A percentile compares a stretch with the other conserved stretches of the same genome.
These are phyloP conservation scores for Claviceps cyperi DNA, from an alignment of 2,329 filamentous ascomycete species.

Conservation along the genomic window DNA sequence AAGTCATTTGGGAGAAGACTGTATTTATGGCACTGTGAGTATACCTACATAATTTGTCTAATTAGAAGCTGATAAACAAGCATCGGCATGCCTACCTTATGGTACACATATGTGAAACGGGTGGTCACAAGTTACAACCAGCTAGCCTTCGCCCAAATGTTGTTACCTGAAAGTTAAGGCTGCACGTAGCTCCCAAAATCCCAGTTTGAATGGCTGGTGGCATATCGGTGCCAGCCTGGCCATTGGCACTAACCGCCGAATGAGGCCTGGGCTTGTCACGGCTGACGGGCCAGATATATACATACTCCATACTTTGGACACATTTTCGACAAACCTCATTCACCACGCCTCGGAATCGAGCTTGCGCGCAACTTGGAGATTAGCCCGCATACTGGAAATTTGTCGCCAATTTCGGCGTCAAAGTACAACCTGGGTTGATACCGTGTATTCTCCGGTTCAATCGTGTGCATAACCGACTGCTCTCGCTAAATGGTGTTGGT, in stretches of 20 bases:
- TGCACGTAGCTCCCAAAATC: background rate
- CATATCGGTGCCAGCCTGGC: slow-evolving; percentile 6
- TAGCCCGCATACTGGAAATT: background rate
- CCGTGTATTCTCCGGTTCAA: background rate
- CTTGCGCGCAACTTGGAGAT: slow-evolving; percentile 1
- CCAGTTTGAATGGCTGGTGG: background rate
- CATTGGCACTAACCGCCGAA: background rate
- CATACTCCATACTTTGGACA: slow-evolving; percentile 2
- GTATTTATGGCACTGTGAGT: no score
- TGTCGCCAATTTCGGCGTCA: background rate
- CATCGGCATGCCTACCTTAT: no score
- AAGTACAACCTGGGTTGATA: background rate
- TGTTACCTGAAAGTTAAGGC: slow-evolving; percentile 10
- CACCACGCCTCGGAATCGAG: background rate
- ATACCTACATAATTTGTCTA: no score
- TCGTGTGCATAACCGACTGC: background rate
- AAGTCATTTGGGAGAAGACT: no score
- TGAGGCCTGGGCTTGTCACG: slow-evolving; percentile 2
- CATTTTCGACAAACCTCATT: slow-evolving; percentile 6
- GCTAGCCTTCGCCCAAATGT: background rate
- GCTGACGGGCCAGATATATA: background rate
- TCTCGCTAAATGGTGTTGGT: slow-evolving; percentile 3
- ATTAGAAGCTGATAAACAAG: no score
- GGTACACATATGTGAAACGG: no score
- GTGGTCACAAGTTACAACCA: no score